These are phyloP conservation scores for Moelleriella libera DNA, from an alignment of 2,329 filamentous ascomycete genomes.

Conservation along the genomic window DNA sequence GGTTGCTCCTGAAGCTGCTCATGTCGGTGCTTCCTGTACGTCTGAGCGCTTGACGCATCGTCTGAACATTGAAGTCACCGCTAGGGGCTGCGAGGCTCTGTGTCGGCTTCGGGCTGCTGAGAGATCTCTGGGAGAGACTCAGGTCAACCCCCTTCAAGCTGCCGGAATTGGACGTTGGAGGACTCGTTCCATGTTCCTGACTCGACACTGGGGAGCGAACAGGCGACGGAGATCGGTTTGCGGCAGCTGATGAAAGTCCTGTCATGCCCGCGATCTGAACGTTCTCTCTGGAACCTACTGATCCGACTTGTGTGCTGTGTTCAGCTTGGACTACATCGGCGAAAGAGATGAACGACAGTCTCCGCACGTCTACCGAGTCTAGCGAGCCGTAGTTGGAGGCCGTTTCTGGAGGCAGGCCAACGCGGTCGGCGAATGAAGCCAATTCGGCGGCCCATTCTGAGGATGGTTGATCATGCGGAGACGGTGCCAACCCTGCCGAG, in stretches of 20 bases:
- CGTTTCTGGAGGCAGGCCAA: conserved; percentile 35
- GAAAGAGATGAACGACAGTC: conserved; percentile 91
- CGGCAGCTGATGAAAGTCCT: conserved; percentile 34
- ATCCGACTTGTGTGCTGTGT: conserved; percentile 44
- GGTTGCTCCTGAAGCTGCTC: conserved; percentile 32
- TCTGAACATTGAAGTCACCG: conserved; percentile 74
- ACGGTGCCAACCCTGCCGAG: conserved; percentile 10
- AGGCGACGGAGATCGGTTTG: conserved; percentile 64
- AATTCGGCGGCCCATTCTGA: conserved; percentile 45
- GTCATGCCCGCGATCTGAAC: conserved; percentile 56
- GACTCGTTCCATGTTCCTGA: conserved; percentile 51
- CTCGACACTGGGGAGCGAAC: conserved; percentile 67
- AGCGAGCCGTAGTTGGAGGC: conserved; percentile 65
- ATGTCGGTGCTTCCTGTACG: conserved; percentile 78
- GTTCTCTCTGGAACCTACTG: conserved; percentile 48
- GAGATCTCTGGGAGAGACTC: conserved; percentile 43
- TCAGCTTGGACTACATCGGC: conserved; percentile 87
- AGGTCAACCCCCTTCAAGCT: conserved; percentile 63
- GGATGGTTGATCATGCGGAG: conserved; percentile 25
- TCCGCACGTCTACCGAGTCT: conserved; percentile 61
- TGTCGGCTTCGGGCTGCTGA: conserved; percentile 50
- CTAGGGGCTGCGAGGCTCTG: conserved; percentile 30
- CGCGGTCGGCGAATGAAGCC: conserved; percentile 34
- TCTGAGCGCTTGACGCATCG: conserved; percentile 79
- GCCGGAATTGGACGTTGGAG: conserved; percentile 61